These are phyloP conservation scores for Sophora flavescens DNA, from an alignment of 306 rosid species.

Conservation along the genomic window DNA sequence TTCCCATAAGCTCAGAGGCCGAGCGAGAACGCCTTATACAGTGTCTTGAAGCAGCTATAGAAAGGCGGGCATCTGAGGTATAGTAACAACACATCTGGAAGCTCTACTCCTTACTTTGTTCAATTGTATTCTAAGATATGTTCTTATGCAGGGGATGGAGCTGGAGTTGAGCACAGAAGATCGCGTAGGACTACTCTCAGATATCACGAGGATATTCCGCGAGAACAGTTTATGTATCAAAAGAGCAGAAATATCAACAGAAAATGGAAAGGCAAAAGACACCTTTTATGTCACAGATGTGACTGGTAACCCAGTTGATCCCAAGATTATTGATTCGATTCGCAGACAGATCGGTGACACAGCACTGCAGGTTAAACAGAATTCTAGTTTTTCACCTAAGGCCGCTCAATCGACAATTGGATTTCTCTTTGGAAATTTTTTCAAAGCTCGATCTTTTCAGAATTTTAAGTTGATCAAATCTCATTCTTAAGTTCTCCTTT, in stretches of 20 bases:
- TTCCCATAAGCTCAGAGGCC: conserved; percentile 88
- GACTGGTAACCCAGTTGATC: conserved; percentile 79
- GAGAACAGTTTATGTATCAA: conserved; percentile 87
- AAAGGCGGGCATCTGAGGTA: conserved; percentile 93
- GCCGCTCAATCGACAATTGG: conserved; percentile 66
- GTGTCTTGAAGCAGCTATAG: conserved; percentile 97
- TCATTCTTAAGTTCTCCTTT: conserved; percentile 61
- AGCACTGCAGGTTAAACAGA: conserved; percentile 70
- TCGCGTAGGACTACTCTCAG: conserved; percentile 88
- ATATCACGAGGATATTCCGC: conserved; percentile 88
- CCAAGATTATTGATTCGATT: conserved; percentile 77
- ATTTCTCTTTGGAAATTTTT: conserved; percentile 73
- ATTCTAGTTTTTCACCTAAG: conserved; percentile 57
- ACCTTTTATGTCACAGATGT: conserved; percentile 88
- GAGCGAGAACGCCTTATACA: conserved; percentile 84
- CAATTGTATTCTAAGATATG: conserved; percentile 43
- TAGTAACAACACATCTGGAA: background rate
- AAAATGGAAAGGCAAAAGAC: conserved; percentile 73
- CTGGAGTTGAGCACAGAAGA: conserved; percentile 83
- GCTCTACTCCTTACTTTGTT: background rate
- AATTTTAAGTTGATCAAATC: conserved; percentile 77
- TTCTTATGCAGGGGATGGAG: conserved; percentile 81
- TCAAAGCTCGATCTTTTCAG: conserved; percentile 80
- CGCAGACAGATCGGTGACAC: conserved; percentile 77
- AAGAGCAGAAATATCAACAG: conserved; percentile 93